Evolutionary conservation across 495 filamentous ascomycete species (phyloP).

Genomic region (Podospora anserina): DNA sequence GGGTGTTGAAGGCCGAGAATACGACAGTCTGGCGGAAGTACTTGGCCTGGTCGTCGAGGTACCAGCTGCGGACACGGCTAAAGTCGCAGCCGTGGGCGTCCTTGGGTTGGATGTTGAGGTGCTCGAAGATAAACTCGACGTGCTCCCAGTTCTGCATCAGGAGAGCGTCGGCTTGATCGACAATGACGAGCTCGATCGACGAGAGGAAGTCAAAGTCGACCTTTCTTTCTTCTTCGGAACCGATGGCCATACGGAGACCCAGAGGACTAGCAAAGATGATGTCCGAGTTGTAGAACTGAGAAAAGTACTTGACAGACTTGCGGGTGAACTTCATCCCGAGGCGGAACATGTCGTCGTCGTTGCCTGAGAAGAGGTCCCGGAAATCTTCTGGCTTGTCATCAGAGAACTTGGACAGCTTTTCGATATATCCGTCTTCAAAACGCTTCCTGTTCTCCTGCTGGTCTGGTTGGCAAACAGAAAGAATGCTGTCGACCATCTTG

Average conservation of each 20-base stretch:
- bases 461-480: slow-evolving; percentile 69
- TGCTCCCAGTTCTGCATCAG: slow-evolving; percentile 99
- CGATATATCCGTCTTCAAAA: slow-evolving; percentile 74
- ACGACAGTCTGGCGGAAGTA: slow-evolving; percentile 81
- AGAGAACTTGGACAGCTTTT: slow-evolving; percentile 62
- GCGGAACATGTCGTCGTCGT: slow-evolving; percentile 95
- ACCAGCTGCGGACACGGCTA: slow-evolving; percentile 84
- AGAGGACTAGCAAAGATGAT: slow-evolving; percentile 88
- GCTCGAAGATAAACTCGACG: slow-evolving; percentile 81
- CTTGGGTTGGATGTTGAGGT: slow-evolving; percentile 85
- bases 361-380: slow-evolving; percentile 83
- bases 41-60: slow-evolving; percentile 78
- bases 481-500: slow-evolving; percentile 69
- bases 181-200: slow-evolving; percentile 82
- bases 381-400: slow-evolving; percentile 82
- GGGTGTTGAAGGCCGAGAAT: slow-evolving; percentile 76
- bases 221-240: slow-evolving; percentile 68
- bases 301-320: slow-evolving; percentile 90
- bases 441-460: slow-evolving; percentile 95
- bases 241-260: slow-evolving; percentile 84
- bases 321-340: slow-evolving; percentile 91
- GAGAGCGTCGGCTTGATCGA: slow-evolving; percentile 90
- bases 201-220: slow-evolving; percentile 87
- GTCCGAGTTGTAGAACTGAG: slow-evolving; percentile 94
- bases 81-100: slow-evolving; percentile 94